Conservation (phyloP, 305 asterid genomes). For the Fraxinus baroniana region DNA sequence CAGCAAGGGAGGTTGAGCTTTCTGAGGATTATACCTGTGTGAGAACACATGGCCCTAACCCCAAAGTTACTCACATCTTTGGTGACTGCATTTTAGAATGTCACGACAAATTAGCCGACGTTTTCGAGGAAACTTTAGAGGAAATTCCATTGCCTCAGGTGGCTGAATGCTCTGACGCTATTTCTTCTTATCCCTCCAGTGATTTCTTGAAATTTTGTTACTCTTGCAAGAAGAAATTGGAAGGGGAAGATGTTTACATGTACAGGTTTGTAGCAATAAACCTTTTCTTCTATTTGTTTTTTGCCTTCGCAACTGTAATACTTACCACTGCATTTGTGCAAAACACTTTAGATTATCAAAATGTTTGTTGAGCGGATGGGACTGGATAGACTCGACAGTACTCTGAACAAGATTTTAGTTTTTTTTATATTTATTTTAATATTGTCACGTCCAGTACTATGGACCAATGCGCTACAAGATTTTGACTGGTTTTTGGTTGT, state of each 20-base stretch:
- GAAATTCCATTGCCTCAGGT: conserved; percentile 24
- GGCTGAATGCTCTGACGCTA: conserved; percentile 28
- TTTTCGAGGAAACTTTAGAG: conserved; percentile 36
- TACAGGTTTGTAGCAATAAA: conserved; percentile 58
- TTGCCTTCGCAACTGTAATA: not conserved
- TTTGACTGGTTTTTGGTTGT: conserved; percentile 17
- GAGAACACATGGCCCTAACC: conserved; percentile 77
- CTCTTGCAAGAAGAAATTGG: conserved; percentile 78
- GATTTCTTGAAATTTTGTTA: conserved; percentile 75
- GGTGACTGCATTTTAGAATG: conserved; percentile 90
- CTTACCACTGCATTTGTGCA: not conserved
- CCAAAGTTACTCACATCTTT: conserved; percentile 86
- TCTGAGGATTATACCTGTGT: conserved; percentile 98
- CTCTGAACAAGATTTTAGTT: not conserved
- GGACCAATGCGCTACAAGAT: not conserved
- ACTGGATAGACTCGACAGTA: not conserved
- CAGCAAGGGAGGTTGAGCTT: conserved; percentile 73
- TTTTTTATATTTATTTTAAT: not conserved
- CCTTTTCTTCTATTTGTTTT: not conserved
- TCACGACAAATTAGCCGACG: conserved; percentile 45
- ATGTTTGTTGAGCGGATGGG: not conserved
- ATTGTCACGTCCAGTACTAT: not conserved
- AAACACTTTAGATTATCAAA: not conserved
- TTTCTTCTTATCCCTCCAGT: conserved; percentile 36
- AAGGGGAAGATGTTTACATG: conserved; percentile 92